A percentile compares a stretch with the other conserved stretches of the same genome.
Evolutionary conservation across 352 stramenopile species (phyloP).

Genomic region (Thalassiosira allenii): DNA sequence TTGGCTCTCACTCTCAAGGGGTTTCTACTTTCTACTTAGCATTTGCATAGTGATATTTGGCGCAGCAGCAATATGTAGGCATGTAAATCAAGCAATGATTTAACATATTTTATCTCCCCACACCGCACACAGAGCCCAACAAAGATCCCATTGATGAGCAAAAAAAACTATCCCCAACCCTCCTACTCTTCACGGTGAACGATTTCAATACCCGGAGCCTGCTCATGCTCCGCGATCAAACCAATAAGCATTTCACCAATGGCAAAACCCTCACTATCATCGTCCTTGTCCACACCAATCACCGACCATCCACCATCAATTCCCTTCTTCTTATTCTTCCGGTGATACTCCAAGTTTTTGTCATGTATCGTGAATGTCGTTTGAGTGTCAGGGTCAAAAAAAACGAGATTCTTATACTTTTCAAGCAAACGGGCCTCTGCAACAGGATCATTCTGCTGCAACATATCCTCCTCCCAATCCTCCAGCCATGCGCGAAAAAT

Average conservation of each 20-base stretch:
- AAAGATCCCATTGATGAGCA: too few relatives aligned
- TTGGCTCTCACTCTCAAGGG: too few relatives aligned
- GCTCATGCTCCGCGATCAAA: neutral
- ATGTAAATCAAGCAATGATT: too few relatives aligned
- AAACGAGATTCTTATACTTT: slow-evolving; percentile 51
- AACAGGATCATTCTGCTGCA: slow-evolving; percentile 45
- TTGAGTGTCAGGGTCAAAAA: slow-evolving; percentile 29
- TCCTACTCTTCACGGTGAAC: neutral
- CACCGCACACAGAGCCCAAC: too few relatives aligned
- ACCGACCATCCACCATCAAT: slow-evolving; percentile 40
- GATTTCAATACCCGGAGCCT: slow-evolving; percentile 1
- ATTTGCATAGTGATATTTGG: too few relatives aligned
- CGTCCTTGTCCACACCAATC: slow-evolving; percentile 3
- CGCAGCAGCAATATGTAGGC: too few relatives aligned
- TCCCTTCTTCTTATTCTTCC: too few relatives aligned
- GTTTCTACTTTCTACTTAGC: too few relatives aligned
- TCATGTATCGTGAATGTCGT: slow-evolving; percentile 15
- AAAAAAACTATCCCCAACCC: neutral
- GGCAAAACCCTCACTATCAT: slow-evolving; percentile 13
- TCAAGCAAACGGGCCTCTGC: slow-evolving; percentile 30
- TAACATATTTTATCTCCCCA: too few relatives aligned
- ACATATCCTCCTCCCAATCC: slow-evolving; percentile 48
- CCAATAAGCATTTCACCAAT: slow-evolving; percentile 10
- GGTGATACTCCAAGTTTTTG: slow-evolving; percentile 33
- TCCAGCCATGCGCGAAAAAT: slow-evolving; percentile 42